A percentile compares a stretch with the other conserved stretches of the same genome.
phyloP scores from a whole-genome alignment of 495 filamentous ascomycete species.

The Endocarpon pusillum region DNA sequence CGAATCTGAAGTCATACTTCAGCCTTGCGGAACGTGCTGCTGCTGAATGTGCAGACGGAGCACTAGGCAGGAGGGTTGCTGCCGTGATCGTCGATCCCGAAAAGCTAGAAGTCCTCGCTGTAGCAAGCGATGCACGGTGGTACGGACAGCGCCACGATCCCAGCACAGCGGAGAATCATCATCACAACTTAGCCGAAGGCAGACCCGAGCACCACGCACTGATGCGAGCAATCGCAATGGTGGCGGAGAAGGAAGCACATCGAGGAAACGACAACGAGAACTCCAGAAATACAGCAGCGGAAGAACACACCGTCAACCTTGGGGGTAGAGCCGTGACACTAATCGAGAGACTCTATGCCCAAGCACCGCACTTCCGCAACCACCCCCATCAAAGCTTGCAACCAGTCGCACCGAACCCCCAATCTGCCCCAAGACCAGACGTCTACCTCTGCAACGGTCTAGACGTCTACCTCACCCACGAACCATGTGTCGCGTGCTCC shows the following conservation, averaged over 20 bases:
- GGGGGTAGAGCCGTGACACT: conserved; percentile 2
- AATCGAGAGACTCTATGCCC: conserved; percentile 1
- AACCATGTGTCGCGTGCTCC: conserved; percentile 89
- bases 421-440: conserved; percentile 32
- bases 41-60: conserved; percentile 30
- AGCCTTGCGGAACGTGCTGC: conserved; percentile 49
- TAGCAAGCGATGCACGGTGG: conserved; percentile 69
- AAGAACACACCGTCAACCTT: too few relatives aligned
- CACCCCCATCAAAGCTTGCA: neutral
- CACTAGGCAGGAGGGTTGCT: conserved; percentile 52
- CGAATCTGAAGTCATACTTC: conserved; percentile 41
- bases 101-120: conserved; percentile 39
- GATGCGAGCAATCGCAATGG: conserved; percentile 75
- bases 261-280: conserved; percentile 2
- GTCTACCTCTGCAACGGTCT: conserved; percentile 92
- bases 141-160: conserved; percentile 21
- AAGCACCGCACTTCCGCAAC: neutral
- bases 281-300: conserved; percentile 14
- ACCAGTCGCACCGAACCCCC: conserved; percentile 16
- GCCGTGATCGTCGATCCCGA: conserved; percentile 63
- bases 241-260: conserved; percentile 31
- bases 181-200: conserved; percentile 28
- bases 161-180: conserved; percentile 11
- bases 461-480: conserved; percentile 81
- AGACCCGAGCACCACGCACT: conserved; percentile 70